Evolutionary conservation across 2,329 filamentous ascomycete genomes (phyloP).

Genomic region (Epichloe coenophiala): DNA sequence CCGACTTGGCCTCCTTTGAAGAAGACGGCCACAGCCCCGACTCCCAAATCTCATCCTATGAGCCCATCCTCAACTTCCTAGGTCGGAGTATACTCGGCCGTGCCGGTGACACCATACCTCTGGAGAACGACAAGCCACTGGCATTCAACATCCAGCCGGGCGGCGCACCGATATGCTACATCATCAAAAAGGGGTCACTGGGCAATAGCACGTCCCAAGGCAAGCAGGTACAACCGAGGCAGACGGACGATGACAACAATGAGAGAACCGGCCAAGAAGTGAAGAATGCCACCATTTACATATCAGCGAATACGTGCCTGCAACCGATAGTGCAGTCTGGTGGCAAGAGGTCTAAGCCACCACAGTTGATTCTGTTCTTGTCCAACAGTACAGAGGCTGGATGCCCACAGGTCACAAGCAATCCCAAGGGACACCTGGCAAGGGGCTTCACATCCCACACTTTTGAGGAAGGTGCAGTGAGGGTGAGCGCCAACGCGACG

Average conservation of each 20-base stretch:
- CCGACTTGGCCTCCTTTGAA: neutral
- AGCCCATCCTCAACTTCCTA: slow-evolving; percentile 47
- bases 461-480: slow-evolving; percentile 58
- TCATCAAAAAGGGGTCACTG: slow-evolving; percentile 18
- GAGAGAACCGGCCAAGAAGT: neutral
- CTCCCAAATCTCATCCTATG: slow-evolving; percentile 29
- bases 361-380: slow-evolving; percentile 67
- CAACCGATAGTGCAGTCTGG: slow-evolving; percentile 40
- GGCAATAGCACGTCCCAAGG: slow-evolving; percentile 9
- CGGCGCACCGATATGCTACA: slow-evolving; percentile 32
- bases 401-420: slow-evolving; percentile 14
- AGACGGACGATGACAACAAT: neutral
- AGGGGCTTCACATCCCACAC: slow-evolving; percentile 14
- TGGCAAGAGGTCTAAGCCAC: slow-evolving; percentile 26
- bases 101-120: slow-evolving; percentile 35
- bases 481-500: slow-evolving; percentile 45
- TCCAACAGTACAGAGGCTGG: slow-evolving; percentile 35
- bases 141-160: slow-evolving; percentile 49
- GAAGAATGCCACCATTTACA: slow-evolving; percentile 44
- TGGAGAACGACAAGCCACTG: slow-evolving; percentile 51
- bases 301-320: slow-evolving; percentile 76
- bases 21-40: neutral
- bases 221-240: neutral
- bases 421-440: slow-evolving; percentile 13
- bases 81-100: slow-evolving; percentile 51